phyloP scores from a whole-genome alignment of 176 grass and related monocot genomes.

The Aechmea fasciata region DNA sequence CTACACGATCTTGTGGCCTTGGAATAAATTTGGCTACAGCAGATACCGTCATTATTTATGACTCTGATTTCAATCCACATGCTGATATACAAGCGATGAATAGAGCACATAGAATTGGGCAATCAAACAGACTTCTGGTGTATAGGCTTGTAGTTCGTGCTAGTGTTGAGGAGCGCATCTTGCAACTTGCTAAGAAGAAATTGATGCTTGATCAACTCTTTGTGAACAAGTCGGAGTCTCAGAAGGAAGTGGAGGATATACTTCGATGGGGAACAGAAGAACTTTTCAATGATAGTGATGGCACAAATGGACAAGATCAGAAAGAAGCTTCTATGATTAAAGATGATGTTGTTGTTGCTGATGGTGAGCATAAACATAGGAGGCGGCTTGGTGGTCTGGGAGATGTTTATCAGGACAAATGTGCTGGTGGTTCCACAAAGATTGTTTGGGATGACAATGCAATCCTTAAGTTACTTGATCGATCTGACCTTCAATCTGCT shows the following conservation, averaged over 20 bases:
- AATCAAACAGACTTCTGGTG: conserved; percentile 92
- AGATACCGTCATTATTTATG: conserved; percentile 97
- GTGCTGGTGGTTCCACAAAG: conserved; percentile 62
- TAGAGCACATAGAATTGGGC: conserved; percentile 96
- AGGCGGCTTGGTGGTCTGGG: conserved; percentile 82
- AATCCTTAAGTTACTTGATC: conserved; percentile 87
- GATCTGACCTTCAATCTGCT: conserved; percentile 73
- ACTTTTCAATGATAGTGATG: conserved; percentile 64
- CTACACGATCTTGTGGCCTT: conserved; percentile 92
- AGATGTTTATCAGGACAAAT: conserved; percentile 97
- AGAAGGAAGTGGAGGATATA: conserved; percentile 98
- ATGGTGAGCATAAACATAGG: conserved; percentile 71
- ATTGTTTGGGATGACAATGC: conserved; percentile 94
- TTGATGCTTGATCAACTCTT: conserved; percentile 99
- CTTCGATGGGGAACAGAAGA: conserved; percentile 98
- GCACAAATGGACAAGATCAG: conserved; percentile 44
- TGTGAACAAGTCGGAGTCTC: conserved; percentile 92
- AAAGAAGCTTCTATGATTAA: conserved; percentile 48
- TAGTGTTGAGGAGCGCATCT: conserved; percentile 97
- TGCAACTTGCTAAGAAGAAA: conserved; percentile 98
- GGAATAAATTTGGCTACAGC: conserved; percentile 99
- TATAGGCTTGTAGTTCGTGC: conserved; percentile 95
- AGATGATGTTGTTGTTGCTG: conserved; percentile 26
- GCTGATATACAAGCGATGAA: conserved; percentile 99
- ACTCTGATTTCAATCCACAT: conserved; percentile 99